A percentile compares a stretch with the other conserved stretches of the same genome.
Conservation (phyloP, 768 basidiomycete genomes). For the Phanerochaete carnosa region DNA sequence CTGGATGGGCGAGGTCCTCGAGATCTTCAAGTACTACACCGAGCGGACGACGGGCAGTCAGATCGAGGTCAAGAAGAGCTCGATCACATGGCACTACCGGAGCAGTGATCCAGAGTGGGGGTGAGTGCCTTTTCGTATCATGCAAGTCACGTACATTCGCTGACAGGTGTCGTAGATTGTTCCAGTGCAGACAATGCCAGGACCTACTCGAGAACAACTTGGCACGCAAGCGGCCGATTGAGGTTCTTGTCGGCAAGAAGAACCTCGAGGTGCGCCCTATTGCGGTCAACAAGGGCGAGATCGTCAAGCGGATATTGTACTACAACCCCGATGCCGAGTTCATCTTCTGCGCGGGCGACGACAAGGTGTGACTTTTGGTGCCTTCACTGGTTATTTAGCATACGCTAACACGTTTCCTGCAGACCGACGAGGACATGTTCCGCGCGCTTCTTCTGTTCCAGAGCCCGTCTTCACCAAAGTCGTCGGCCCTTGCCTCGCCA, state of each 20-base stretch:
- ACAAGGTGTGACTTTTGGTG: slow-evolving; percentile 59
- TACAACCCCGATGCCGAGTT: slow-evolving; percentile 92
- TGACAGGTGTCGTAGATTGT: slow-evolving; percentile 45
- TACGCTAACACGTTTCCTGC: slow-evolving; percentile 21
- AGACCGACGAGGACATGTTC: slow-evolving; percentile 99
- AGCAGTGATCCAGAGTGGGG: slow-evolving; percentile 94
- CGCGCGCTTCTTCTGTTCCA: slow-evolving; percentile 72
- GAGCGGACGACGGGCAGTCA: slow-evolving; percentile 96
- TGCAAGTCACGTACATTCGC: background rate
- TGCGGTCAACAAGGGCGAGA: slow-evolving; percentile 98
- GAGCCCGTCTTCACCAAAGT: background rate
- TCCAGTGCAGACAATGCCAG: slow-evolving; percentile 96
- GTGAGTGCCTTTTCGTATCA: slow-evolving; percentile 38
- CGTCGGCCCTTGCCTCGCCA: background rate
- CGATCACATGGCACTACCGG: slow-evolving; percentile 98
- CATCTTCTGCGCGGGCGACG: slow-evolving; percentile 96
- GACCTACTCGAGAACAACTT: slow-evolving; percentile 94
- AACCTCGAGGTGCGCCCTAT: slow-evolving; percentile 95
- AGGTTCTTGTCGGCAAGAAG: slow-evolving; percentile 97
- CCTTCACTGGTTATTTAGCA: background rate
- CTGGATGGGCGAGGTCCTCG: slow-evolving; percentile 95
- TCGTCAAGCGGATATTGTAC: slow-evolving; percentile 92
- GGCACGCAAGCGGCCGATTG: slow-evolving; percentile 90
- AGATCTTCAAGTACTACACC: slow-evolving; percentile 95
- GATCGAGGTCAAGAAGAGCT: slow-evolving; percentile 96